These are phyloP conservation scores for Lactuca saligna DNA, from an alignment of 129 eudicot genomes.

Conservation along the genomic window DNA sequence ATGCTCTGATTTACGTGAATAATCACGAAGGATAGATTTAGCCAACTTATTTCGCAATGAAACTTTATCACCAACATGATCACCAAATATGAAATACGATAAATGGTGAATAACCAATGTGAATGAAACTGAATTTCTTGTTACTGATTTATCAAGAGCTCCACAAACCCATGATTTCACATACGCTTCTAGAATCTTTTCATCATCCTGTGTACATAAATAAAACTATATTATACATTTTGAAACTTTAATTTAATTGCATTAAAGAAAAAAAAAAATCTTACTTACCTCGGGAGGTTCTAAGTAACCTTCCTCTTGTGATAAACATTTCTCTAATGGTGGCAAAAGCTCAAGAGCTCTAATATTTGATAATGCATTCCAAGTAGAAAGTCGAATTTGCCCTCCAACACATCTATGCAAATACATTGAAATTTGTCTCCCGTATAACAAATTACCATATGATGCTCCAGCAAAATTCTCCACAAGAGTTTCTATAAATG, in stretches of 20 bases:
- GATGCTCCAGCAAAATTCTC: constrained; percentile 93
- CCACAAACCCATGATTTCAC: constrained; percentile 91
- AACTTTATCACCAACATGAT: constrained; percentile 35
- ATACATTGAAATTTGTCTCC: constrained; percentile 79
- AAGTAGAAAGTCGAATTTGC: constrained; percentile 72
- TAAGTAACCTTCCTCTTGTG: constrained; percentile 69
- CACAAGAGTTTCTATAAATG: constrained; percentile 75
- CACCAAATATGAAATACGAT: constrained; percentile 60
- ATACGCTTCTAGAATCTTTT: constrained; percentile 78
- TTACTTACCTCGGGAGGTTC: constrained; percentile 77
- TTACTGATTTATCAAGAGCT: constrained; percentile 75
- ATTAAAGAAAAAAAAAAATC: not conserved
- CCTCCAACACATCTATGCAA: constrained; percentile 71
- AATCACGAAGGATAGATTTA: constrained; percentile 77
- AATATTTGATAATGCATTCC: constrained; percentile 76
- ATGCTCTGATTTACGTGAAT: constrained; percentile 66
- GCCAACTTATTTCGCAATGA: constrained; percentile 62
- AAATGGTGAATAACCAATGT: constrained; percentile 73
- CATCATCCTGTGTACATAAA: constrained; percentile 61
- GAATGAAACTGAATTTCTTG: constrained; percentile 64
- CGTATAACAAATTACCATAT: constrained; percentile 78
- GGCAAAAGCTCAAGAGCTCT: constrained; percentile 93
- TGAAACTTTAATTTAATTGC: constrained; percentile 1
- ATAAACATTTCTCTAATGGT: constrained; percentile 61
- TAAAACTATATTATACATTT: not conserved